These are phyloP conservation scores for Casuarina equisetifolia DNA, from an alignment of 306 rosid genomes.

Conservation along the genomic window DNA sequence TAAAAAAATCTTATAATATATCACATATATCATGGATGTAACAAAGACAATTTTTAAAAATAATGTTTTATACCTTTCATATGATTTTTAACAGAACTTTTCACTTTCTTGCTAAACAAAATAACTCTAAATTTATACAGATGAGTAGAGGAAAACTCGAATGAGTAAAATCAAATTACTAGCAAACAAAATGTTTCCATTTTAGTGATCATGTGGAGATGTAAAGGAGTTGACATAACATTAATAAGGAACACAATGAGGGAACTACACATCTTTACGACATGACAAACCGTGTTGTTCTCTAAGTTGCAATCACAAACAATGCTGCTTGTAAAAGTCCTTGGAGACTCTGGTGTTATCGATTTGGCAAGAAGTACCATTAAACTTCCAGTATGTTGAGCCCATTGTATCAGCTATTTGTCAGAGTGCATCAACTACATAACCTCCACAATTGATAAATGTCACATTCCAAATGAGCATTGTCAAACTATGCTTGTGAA, in stretches of 20 bases:
- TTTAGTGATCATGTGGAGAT: not conserved
- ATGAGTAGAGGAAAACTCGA: not conserved
- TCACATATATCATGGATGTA: not conserved
- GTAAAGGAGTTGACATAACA: conserved; percentile 9
- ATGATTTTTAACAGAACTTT: not conserved
- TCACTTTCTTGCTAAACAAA: not conserved
- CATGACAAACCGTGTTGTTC: conserved; percentile 59
- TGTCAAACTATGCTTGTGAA: not conserved
- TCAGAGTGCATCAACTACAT: conserved; percentile 67
- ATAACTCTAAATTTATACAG: not conserved
- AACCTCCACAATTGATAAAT: conserved; percentile 22
- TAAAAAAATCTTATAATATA: not conserved
- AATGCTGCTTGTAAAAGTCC: conserved; percentile 36
- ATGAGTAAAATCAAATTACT: not conserved
- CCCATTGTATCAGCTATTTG: conserved; percentile 69
- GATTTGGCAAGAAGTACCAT: conserved; percentile 51
- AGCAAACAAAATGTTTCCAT: too few species aligned
- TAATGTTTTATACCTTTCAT: not conserved
- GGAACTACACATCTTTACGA: conserved; percentile 58
- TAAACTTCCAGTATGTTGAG: conserved; percentile 64
- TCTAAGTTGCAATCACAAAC: conserved; percentile 48
- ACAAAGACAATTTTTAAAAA: conserved; percentile 1
- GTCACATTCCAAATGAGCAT: conserved; percentile 12
- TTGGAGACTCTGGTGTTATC: conserved; percentile 42
- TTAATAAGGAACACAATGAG: conserved; percentile 22